Conservation (phyloP, 176 grass and related monocot species). For the Ampelocalamus luodianensis region DNA sequence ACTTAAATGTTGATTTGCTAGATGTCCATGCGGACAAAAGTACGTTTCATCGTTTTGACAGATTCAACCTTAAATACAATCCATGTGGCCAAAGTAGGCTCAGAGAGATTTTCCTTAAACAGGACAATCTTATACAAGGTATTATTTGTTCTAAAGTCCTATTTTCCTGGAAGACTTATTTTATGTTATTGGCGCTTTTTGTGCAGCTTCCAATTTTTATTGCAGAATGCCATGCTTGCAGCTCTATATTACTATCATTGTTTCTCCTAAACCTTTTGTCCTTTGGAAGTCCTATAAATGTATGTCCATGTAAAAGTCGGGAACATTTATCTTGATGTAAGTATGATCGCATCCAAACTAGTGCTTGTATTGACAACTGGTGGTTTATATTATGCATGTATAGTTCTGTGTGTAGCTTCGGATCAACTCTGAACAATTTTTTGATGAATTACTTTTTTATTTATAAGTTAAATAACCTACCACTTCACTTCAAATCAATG, state of each 20-base stretch:
- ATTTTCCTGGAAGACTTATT: constrained; percentile 26
- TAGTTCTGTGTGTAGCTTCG: not conserved
- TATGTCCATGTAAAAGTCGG: constrained; percentile 1
- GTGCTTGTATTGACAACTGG: not conserved
- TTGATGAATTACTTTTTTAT: not conserved
- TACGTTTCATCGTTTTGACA: constrained; percentile 99
- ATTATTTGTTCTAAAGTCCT: constrained; percentile 30
- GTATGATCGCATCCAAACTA: constrained; percentile 29
- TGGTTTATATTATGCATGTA: constrained; percentile 2
- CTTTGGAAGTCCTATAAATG: constrained; percentile 25
- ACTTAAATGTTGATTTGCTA: constrained; percentile 96
- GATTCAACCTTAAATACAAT: constrained; percentile 99
- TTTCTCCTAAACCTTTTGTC: constrained; percentile 23
- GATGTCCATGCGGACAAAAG: constrained; percentile 99
- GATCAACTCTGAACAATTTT: not conserved
- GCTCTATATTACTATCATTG: constrained; percentile 25
- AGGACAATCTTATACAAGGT: constrained; percentile 99
- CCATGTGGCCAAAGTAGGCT: constrained; percentile 96
- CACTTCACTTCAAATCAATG: not conserved
- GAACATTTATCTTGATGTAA: constrained; percentile 5
- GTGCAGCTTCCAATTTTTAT: not conserved
- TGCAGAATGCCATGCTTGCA: constrained; percentile 1
- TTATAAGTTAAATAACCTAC: not conserved
- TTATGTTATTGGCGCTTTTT: constrained; percentile 18
- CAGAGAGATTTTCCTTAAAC: constrained; percentile 97